A percentile compares a stretch with the other conserved stretches of the same genome.
Evolutionary conservation across 495 filamentous ascomycete genomes (phyloP).

Genomic region (Lasiosphaeria miniovina): DNA sequence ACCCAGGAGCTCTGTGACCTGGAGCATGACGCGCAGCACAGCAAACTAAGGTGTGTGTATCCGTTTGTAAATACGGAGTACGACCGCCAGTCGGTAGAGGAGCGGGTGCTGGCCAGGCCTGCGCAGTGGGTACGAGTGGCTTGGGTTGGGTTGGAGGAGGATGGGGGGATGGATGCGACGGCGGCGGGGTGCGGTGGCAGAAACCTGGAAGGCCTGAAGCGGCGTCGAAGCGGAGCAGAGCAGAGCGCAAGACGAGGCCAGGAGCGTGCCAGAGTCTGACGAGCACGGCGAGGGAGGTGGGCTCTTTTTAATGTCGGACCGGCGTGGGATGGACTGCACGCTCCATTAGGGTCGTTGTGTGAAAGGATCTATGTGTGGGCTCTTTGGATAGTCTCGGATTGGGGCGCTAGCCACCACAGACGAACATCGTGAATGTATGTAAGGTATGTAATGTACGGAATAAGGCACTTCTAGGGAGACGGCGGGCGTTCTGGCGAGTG

Average conservation of each 20-base stretch:
- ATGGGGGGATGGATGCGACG: neutral
- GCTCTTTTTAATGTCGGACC: slow-evolving; percentile 28
- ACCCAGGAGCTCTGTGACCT: slow-evolving; percentile 11
- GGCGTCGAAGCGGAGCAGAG: neutral
- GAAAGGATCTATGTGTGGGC: slow-evolving; percentile 12
- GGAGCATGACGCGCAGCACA: slow-evolving; percentile 24
- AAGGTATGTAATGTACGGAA: slow-evolving; percentile 1
- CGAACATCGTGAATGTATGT: neutral
- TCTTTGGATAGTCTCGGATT: slow-evolving; percentile 17
- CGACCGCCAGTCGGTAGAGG: neutral
- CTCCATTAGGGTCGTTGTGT: slow-evolving; percentile 18
- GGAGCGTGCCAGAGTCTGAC: slow-evolving; percentile 24
- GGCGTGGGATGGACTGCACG: slow-evolving; percentile 24
- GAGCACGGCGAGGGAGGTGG: slow-evolving; percentile 27
- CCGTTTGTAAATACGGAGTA: neutral
- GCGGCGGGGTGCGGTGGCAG: too few relatives aligned
- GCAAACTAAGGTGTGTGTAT: neutral
- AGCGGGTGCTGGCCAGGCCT: neutral
- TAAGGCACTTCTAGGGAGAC: neutral
- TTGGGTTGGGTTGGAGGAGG: neutral
- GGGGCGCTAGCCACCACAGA: slow-evolving; percentile 23
- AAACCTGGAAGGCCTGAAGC: neutral
- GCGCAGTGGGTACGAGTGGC: neutral
- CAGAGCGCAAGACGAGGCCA: slow-evolving; percentile 14
- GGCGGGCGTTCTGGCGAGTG: slow-evolving; percentile 12